Conservation (phyloP, 2,329 filamentous ascomycete genomes). For the Colletotrichum echinochloae region DNA sequence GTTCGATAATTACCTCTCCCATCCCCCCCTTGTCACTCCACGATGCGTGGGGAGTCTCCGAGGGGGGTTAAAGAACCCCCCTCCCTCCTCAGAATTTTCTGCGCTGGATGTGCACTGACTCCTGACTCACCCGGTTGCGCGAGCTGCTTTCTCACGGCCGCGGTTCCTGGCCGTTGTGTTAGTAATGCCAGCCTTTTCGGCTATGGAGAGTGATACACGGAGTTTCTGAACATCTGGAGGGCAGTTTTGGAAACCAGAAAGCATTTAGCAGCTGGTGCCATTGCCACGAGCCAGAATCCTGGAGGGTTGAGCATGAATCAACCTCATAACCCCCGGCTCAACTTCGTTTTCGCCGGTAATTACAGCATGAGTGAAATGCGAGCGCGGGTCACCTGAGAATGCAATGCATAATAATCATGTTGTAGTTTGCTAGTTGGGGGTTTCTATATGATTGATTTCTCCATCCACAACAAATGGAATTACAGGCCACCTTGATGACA, state of each 20-base stretch:
- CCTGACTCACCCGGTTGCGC: slow-evolving; percentile 10
- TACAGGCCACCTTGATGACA: not conserved
- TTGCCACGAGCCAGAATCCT: not conserved
- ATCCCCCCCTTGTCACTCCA: slow-evolving; percentile 25
- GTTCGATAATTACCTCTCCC: not conserved
- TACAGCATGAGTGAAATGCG: too few species aligned
- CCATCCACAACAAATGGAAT: not conserved
- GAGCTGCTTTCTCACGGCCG: not conserved
- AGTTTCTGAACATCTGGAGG: not conserved
- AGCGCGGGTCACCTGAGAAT: too few species aligned
- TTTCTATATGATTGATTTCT: not conserved
- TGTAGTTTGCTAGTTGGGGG: not conserved
- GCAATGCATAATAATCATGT: not conserved
- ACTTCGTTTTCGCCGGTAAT: too few species aligned
- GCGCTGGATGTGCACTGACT: slow-evolving; percentile 6
- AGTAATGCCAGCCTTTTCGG: slow-evolving; percentile 14
- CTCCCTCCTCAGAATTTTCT: not conserved
- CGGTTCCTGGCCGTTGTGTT: not conserved
- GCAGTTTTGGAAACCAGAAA: not conserved
- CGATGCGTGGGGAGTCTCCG: slow-evolving; percentile 18
- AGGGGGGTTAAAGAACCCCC: slow-evolving; percentile 1
- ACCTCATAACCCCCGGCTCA: not conserved
- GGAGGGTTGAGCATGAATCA: not conserved
- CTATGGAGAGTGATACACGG: not conserved
- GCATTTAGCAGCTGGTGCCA: not conserved